Evolutionary conservation across 177 flowering plant genomes (phyloP).

Genomic region (Tripterygium wilfordii): DNA sequence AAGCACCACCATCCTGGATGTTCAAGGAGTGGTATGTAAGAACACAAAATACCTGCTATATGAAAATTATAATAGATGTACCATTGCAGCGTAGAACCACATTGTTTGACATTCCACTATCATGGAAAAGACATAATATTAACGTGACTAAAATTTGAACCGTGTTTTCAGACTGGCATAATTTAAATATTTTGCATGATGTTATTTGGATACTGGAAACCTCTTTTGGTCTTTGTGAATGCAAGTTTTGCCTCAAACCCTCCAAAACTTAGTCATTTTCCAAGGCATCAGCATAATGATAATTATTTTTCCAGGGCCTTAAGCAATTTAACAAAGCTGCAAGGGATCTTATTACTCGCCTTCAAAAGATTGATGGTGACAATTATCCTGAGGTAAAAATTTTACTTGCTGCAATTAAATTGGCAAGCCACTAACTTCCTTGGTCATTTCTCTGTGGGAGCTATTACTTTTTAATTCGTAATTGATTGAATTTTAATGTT

Average conservation of each 20-base stretch:
- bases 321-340: conserved; percentile 78
- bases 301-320: conserved; percentile 75
- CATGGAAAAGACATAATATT: no score
- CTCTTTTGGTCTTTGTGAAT: no score
- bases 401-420: background rate
- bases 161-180: no score
- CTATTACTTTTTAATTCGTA: background rate
- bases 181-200: no score
- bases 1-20: conserved; percentile 94
- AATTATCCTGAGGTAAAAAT: conserved; percentile 86
- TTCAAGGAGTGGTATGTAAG: conserved; percentile 90
- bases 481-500: background rate
- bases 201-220: no score
- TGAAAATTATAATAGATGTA: no score
- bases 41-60: background rate
- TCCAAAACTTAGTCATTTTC: no score
- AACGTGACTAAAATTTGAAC: no score
- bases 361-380: conserved; percentile 90
- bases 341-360: conserved; percentile 64
- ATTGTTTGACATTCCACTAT: no score
- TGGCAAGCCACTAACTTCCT: background rate
- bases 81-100: no score
- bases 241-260: no score
- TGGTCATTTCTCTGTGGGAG: background rate
- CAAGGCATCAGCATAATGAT: no score